phyloP scores from a whole-genome alignment of 1,284 basidiomycete genomes.

The Pyrrhoderma noxium region DNA sequence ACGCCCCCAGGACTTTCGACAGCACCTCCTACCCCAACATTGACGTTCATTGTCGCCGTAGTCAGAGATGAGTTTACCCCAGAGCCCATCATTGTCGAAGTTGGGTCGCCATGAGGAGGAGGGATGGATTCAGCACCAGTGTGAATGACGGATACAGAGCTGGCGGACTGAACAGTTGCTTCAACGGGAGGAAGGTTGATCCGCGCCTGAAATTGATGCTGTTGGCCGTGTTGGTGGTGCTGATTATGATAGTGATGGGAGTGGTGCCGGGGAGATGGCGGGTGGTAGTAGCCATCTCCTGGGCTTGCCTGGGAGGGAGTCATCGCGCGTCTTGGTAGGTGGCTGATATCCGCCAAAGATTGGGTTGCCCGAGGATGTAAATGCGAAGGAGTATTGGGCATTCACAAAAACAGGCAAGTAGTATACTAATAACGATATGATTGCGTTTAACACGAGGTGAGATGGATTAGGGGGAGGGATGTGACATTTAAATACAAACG shows the following conservation, averaged over 20 bases:
- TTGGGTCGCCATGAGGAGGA: too few species aligned
- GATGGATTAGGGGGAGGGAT: too few species aligned
- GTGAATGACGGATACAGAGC: not conserved
- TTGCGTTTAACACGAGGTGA: too few species aligned
- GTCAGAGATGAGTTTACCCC: not conserved
- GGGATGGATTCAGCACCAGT: too few species aligned
- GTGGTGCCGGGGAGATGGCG: constrained; percentile 1
- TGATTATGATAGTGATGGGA: not conserved
- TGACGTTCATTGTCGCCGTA: not conserved
- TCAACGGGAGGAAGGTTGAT: not conserved
- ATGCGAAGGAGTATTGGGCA: too few species aligned
- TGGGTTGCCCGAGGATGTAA: too few species aligned
- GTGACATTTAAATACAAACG: too few species aligned
- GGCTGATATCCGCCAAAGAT: too few species aligned
- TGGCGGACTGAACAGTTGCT: not conserved
- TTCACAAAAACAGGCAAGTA: too few species aligned
- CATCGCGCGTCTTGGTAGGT: constrained; percentile 9
- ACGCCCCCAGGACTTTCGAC: not conserved
- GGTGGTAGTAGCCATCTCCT: not conserved
- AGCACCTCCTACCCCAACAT: too few species aligned
- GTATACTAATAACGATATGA: too few species aligned
- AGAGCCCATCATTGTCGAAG: too few species aligned
- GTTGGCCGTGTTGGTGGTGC: not conserved
- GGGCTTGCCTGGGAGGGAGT: not conserved
- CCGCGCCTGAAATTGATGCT: constrained; percentile 10